Base-by-base conservation (phyloP, 1,284 basidiomycete species). In the Sanghuangporus sanghuang region DNA sequence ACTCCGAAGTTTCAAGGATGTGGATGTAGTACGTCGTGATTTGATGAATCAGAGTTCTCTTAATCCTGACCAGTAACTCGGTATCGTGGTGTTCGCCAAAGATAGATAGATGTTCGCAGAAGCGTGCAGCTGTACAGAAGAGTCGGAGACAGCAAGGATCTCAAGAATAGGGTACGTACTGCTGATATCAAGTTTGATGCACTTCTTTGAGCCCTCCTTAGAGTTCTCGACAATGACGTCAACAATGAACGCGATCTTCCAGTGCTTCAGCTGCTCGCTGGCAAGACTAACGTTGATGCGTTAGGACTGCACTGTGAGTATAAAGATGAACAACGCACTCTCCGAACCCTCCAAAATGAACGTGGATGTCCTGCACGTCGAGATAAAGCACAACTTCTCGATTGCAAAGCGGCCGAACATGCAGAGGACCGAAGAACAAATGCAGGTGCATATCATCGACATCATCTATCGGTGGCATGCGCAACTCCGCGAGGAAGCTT, bases 301-400 rank as follows among this genome's bases (percentile, higher is more conserved):
- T 61, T 16, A 54, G 49, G 21, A 42, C 18, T 14, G 6, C 11
- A 35, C 35, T 7, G 49, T 2, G 14, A 4, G 11, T 23, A 6
- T 16, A 21, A 49, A 53, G 44, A 27, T 9, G 40, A 16, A 16
- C 46, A 8, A 64, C 71, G 38, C 60, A 73, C 72, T n/a, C 40
- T 8, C 64, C 57, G 58, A 73, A 72, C 36, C 71, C 70, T 38
- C 53, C 58, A 1, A 68, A 62, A 64, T 70, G 73, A 63, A 74
- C 73, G 16, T 64, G 52, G 16, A 73, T 62, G 35, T 73, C 71
- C 39, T 73, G 69, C 36, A 75, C 63, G 49, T 67, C 66, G 67
- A 75, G 72, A 62, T 69, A 69, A 2, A 75, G 27, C 32, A 76
- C 66, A n/a, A 72, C 71, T 66, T 76, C 75, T 14, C 66, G 66